Base-by-base conservation (phyloP, 2,329 filamentous ascomycete species). In the Aspergillus brasiliensis region DNA sequence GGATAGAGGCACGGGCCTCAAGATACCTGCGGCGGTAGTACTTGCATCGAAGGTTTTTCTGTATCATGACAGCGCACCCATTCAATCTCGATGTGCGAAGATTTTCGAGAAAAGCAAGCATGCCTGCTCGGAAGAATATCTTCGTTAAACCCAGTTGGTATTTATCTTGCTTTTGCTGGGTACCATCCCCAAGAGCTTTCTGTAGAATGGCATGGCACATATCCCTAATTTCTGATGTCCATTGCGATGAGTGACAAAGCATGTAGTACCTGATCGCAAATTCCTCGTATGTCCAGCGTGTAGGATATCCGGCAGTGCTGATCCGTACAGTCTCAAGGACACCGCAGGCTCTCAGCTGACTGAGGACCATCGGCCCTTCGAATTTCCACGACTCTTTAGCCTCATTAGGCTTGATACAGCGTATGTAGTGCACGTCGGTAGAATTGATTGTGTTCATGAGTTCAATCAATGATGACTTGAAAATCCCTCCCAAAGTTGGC, bases 321-420 rank as follows among this genome's bases (percentile, higher is more conserved):
- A 99, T 99, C 74, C 95, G 88, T 59, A 99, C 95, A 3, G 95
- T 99, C 80, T 99, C 95, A 60, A 99, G 86, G 38, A 99, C 96
- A 93, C 95, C 95, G 80, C 95, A 99, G 79, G 95, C 95, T 77
- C 96, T 89, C 70, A 99, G 83, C 78, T 99, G 95, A 77, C 92
- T 97, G 62, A 99, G 85, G 67, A 99, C 95, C 95, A 99, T 99
- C 3, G 96, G 95, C 0, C 95, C 95, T 74, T 99, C 95, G 63
- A 98, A 99, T 71, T 96, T 94, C 95, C 95, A 99, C 0, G 95
- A 87, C 71, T 91, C 91, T 78, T 99, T 99, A 53, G 88, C 91
- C 79, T 99, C 95, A 75, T 99, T 99, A 31, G 95, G 95, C 80
- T 99, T 99, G 80, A 99, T 98, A 77, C 95, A 99, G 68, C 95